Evolutionary conservation across 768 basidiomycete species (phyloP).

Genomic region (Agrocybe praecox): DNA sequence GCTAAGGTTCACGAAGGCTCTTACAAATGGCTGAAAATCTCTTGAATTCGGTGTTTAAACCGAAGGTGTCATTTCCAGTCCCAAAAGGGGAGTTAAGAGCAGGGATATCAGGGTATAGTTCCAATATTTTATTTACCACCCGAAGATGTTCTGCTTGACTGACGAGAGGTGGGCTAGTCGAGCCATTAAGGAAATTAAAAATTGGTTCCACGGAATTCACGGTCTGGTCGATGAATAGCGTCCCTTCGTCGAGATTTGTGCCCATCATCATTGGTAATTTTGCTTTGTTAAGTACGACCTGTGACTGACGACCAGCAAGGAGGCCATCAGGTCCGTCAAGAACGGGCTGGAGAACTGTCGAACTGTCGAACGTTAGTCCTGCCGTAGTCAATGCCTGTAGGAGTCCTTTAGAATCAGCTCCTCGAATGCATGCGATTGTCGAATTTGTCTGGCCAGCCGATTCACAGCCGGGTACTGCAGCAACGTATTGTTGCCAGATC

Average conservation of each 20-base stretch:
- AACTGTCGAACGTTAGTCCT: conserved; percentile 8
- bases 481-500: conserved; percentile 37
- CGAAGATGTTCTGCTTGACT: conserved; percentile 10
- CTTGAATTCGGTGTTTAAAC: conserved; percentile 29
- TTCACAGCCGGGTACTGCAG: conserved; percentile 30
- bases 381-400: conserved; percentile 3
- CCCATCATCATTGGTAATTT: conserved; percentile 41
- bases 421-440: conserved; percentile 33
- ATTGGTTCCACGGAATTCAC: conserved; percentile 25
- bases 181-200: conserved; percentile 20
- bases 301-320: conserved; percentile 36
- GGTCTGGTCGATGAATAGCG: conserved; percentile 26
- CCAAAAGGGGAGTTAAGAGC: conserved; percentile 42
- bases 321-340: conserved; percentile 42
- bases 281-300: conserved; percentile 19
- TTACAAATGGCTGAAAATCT: conserved; percentile 27
- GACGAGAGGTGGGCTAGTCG: conserved; percentile 24
- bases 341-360: conserved; percentile 23
- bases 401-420: conserved; percentile 5
- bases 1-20: conserved; percentile 9
- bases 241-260: conserved; percentile 36
- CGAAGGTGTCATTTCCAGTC: conserved; percentile 45
- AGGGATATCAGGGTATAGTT: conserved; percentile 42
- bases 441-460: conserved; percentile 17
- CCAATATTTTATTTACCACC: conserved; percentile 22